Evolutionary conservation across 176 grass and related monocot genomes (phyloP), one percentile per base, ranked within the genome.

Genomic region (Paspalum notatum): DNA sequence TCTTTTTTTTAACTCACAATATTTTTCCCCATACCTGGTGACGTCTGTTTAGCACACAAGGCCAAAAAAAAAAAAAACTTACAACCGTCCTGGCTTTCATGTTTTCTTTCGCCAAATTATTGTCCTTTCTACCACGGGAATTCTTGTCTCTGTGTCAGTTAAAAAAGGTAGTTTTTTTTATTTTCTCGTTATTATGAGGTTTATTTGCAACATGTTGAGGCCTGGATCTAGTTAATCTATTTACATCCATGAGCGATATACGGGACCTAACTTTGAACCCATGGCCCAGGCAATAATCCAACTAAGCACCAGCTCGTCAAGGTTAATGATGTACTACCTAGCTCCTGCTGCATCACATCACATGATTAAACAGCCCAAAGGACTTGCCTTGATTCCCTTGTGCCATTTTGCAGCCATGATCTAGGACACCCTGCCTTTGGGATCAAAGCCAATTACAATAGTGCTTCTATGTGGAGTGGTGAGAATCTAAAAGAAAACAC

Each of bases 221-320:
- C 13, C 65, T 6, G 10, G 27, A 61, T 52, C 27, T 61, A 51
- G 61, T 44, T 80, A 62, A 62, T 22, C 60, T 50, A 37, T 60
- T 68, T 45, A 58, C 75, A 74, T 88, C 80, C 16, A 38, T 16
- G 68, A 74, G 27, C 15, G 68, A 7, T 37, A 41, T 61, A 43
- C 9, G 1, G 17, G 62, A 69, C 76, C 75, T 69, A 84, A 84
- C 76, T 44, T 44, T 21, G 2, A 14, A 53, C 25, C 52, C 32
- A 0, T 78, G 75, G 37, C 75, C 58, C 66, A 22, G 17, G 14
- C 12, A 4, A 14, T 12, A 54, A 32, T 72, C 47, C 75, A 79
- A 15, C 59, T 21, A 78, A 78, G 66, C 66, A 64, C 39, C 16
- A 67, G 51, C 59, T 66, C 43, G 7, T 43, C 21, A 43, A 38